Evolutionary conservation across 495 filamentous ascomycete genomes (phyloP).

Genomic region (Penicillium cosmopolitanum): DNA sequence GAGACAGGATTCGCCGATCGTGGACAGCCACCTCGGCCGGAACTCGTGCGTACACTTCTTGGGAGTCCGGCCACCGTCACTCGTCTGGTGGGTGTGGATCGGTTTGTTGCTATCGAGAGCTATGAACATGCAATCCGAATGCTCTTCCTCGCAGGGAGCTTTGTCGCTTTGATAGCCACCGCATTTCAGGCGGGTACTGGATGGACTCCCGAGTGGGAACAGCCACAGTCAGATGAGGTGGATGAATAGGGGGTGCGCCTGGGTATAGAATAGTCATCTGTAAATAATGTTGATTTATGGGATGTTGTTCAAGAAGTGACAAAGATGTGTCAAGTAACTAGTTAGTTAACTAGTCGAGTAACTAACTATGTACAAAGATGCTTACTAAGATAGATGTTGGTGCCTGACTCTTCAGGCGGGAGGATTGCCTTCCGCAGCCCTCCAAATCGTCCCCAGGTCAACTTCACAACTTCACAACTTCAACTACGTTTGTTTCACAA

Average conservation of each 20-base stretch:
- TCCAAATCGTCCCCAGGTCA: not conserved
- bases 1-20: conserved; percentile 60
- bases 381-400: too few species aligned
- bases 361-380: too few species aligned
- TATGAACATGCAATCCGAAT: conserved; percentile 62
- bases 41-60: conserved; percentile 64
- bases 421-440: too few species aligned
- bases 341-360: too few species aligned
- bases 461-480: conserved; percentile 4
- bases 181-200: conserved; percentile 70
- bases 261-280: not conserved
- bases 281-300: not conserved
- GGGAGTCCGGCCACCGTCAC: conserved; percentile 69
- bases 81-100: conserved; percentile 55
- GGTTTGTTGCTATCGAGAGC: conserved; percentile 60
- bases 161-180: conserved; percentile 55
- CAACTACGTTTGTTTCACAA: not conserved
- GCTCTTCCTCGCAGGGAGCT: conserved; percentile 61
- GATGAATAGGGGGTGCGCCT: not conserved
- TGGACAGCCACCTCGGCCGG: conserved; percentile 46
- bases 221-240: conserved; percentile 5
- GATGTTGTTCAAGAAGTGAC: not conserved
- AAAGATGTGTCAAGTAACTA: too few species aligned
- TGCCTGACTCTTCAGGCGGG: too few species aligned
- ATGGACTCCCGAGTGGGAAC: conserved; percentile 48